Evolutionary conservation across 345 rosid genomes (phyloP).

Genomic region (Euphorbia lathyris): DNA sequence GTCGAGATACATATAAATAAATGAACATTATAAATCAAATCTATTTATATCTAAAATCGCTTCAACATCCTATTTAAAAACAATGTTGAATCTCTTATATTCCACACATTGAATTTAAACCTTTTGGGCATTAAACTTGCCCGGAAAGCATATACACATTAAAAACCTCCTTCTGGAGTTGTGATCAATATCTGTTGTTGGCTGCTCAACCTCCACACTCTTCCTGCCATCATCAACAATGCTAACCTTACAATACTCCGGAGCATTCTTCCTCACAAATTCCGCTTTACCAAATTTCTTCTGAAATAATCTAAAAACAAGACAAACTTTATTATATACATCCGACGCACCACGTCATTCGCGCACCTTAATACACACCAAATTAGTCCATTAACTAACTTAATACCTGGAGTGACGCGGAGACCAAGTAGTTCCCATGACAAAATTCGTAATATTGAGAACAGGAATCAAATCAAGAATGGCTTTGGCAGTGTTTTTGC

Average conservation of each 20-base stretch:
- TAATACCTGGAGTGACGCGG: conserved; percentile 39
- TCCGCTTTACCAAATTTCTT: conserved; percentile 41
- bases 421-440: conserved; percentile 44
- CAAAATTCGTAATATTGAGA: conserved; percentile 50
- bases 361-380: no score
- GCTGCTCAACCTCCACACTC: conserved; percentile 16
- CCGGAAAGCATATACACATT: conserved; percentile 40
- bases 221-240: conserved; percentile 42
- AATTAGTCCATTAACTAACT: no score
- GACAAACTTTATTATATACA: no score
- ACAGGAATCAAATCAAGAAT: conserved; percentile 59
- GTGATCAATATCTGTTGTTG: conserved; percentile 1
- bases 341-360: no score
- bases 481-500: conserved; percentile 39
- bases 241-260: conserved; percentile 47
- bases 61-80: neutral
- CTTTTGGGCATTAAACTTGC: conserved; percentile 23
- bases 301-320: conserved; percentile 24
- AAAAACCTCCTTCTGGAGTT: conserved; percentile 27
- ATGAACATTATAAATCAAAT: no score
- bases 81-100: no score
- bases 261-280: conserved; percentile 47
- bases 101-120: neutral
- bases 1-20: neutral
- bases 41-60: neutral